phyloP scores from a whole-genome alignment of 345 rosid genomes.

The Isatis tinctoria region DNA sequence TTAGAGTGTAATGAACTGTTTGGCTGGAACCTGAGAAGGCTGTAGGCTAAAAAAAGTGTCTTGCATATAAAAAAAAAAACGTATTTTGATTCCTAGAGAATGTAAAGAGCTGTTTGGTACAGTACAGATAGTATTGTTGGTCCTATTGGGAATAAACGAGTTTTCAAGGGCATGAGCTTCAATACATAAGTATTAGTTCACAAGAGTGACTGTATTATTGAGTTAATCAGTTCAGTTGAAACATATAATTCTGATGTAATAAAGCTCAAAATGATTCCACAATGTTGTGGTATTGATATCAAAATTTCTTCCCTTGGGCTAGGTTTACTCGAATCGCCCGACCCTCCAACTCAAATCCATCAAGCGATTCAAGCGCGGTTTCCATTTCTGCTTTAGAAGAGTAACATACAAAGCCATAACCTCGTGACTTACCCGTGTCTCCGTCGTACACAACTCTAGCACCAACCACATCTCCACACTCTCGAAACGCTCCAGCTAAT shows the following conservation, averaged over 20 bases:
- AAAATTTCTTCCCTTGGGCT: slow-evolving; percentile 62
- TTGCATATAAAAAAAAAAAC: no score
- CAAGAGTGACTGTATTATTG: neutral
- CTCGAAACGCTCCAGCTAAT: slow-evolving; percentile 60
- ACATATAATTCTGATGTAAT: neutral
- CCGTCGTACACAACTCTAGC: slow-evolving; percentile 88
- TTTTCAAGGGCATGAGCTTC: no score
- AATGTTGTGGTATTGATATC: slow-evolving; percentile 13
- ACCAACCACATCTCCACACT: slow-evolving; percentile 72
- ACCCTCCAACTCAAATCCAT: slow-evolving; percentile 81
- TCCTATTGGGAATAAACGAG: no score
- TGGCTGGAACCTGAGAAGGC: no score
- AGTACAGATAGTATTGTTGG: no score
- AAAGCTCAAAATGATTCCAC: neutral
- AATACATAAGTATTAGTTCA: no score
- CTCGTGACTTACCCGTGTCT: slow-evolving; percentile 74
- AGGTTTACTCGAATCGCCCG: slow-evolving; percentile 66
- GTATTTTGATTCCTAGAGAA: no score
- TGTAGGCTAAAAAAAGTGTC: no score
- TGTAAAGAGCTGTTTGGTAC: no score
- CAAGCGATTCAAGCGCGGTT: slow-evolving; percentile 58
- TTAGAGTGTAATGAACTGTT: no score
- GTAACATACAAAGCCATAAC: slow-evolving; percentile 81
- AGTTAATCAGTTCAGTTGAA: slow-evolving; percentile 5
- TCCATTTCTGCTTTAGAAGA: slow-evolving; percentile 71